phyloP scores from a whole-genome alignment of 768 basidiomycete genomes.

The Galerina sulciceps region DNA sequence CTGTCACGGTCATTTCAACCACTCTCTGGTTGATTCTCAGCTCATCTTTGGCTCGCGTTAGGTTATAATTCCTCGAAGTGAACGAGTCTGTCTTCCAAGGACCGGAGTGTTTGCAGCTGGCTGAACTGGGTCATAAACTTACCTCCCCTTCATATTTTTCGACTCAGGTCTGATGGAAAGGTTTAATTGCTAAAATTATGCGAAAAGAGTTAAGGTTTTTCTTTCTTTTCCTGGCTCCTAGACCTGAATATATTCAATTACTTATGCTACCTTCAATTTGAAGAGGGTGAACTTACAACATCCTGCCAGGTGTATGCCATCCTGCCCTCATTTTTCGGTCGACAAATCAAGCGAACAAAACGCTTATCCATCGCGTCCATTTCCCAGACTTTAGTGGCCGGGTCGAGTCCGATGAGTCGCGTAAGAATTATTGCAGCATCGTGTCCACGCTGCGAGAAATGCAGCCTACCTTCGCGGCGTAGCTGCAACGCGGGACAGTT shows the following conservation, averaged over 20 bases:
- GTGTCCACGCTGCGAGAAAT: constrained; percentile 20
- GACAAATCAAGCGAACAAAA: constrained; percentile 11
- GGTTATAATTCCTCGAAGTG: too few species aligned
- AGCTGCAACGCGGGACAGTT: constrained; percentile 18
- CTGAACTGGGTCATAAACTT: too few species aligned
- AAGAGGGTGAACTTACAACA: neutral
- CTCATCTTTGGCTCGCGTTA: too few species aligned
- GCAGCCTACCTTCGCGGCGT: constrained; percentile 18
- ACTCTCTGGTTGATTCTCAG: constrained; percentile 13
- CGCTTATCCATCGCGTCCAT: too few species aligned
- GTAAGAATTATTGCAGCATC: constrained; percentile 19
- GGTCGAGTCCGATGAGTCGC: constrained; percentile 18
- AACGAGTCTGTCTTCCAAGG: too few species aligned
- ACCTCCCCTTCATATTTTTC: too few species aligned
- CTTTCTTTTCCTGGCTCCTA: too few species aligned
- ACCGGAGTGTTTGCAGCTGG: too few species aligned
- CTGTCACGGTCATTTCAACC: neutral
- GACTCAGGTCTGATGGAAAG: constrained; percentile 18
- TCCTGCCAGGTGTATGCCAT: neutral
- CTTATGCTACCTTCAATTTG: too few species aligned
- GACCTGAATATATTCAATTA: too few species aligned
- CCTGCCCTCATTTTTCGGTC: neutral
- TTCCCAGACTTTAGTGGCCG: constrained; percentile 14
- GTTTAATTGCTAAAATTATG: constrained; percentile 10
- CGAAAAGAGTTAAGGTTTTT: too few species aligned